phyloP scores from a whole-genome alignment of 805 yeast genomes.

The Maudiozyma barnettii region DNA sequence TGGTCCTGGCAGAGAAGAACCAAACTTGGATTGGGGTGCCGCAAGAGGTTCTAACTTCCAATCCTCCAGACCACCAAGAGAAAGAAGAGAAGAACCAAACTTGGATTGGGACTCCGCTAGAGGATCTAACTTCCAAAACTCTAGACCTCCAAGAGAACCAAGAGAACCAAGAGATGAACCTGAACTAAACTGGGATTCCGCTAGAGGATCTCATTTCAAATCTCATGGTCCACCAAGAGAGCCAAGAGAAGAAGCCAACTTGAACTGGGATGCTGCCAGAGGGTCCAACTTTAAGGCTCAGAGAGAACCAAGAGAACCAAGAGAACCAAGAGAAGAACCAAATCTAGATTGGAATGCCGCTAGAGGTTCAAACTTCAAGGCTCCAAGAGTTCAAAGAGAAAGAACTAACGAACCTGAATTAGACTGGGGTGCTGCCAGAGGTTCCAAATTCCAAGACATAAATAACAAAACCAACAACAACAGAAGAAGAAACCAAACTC shows the following conservation, averaged over 20 bases:
- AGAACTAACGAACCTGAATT: slow-evolving; percentile 32
- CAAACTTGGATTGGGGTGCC: slow-evolving; percentile 42
- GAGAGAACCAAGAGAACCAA: slow-evolving; percentile 25
- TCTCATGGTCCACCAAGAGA: slow-evolving; percentile 25
- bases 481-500: slow-evolving; percentile 8
- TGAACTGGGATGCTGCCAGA: slow-evolving; percentile 47
- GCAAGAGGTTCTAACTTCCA: slow-evolving; percentile 40
- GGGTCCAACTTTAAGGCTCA: slow-evolving; percentile 29
- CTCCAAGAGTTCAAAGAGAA: slow-evolving; percentile 25
- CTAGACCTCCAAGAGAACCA: slow-evolving; percentile 28
- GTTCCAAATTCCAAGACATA: slow-evolving; percentile 24
- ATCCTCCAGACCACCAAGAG: slow-evolving; percentile 27
- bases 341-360: slow-evolving; percentile 43
- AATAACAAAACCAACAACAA: slow-evolving; percentile 1
- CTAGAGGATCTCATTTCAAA: slow-evolving; percentile 31
- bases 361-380: slow-evolving; percentile 36
- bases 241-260: slow-evolving; percentile 34
- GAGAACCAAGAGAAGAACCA: slow-evolving; percentile 33
- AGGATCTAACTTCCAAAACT: slow-evolving; percentile 30
- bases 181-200: slow-evolving; percentile 26
- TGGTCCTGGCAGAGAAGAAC: slow-evolving; percentile 28
- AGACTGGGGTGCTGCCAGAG: slow-evolving; percentile 38
- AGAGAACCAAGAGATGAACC: slow-evolving; percentile 30
- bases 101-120: slow-evolving; percentile 28
- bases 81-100: slow-evolving; percentile 30